Base-by-base conservation (phyloP, 2,329 filamentous ascomycete genomes). In the Falciphora oryzae region DNA sequence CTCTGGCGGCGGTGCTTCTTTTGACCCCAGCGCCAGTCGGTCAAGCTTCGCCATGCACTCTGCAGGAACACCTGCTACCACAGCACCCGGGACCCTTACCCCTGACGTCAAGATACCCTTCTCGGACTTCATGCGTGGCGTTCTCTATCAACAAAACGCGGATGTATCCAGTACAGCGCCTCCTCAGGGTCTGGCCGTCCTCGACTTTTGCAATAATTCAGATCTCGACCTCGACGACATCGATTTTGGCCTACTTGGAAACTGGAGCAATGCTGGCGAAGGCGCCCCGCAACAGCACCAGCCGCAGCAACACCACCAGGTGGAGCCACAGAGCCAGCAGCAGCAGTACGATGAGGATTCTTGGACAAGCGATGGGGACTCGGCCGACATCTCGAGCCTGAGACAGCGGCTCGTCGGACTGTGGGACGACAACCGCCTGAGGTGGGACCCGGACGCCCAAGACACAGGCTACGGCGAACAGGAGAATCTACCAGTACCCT, bases 191-290 rank as follows among this genome's bases (percentile, higher is more conserved):
- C 73, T 80, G 18, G 76, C 75, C 25, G 76, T 83, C 4, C 71
- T 84, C 10, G 78, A 84, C 67, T 83, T 83, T 67, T 83, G 80
- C 66, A 77, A 81, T 63, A 77, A 84, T 65, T 74, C 73, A 11
- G 81, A 78, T 65, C 72, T 84, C 35, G 81, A 84, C 60, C 74
- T 85, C 28, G 83, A 79, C 14, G 82, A 84, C 22, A 73, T 81
- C 35, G 82, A 85, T 68, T 84, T 83, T 70, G 79, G 79, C 0
- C 72, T 84, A 6, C 69, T 85, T 18, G 79, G 83, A 65, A 73
- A 80, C 65, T 83, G 81, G 78, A 82, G 79, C 14, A 79, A 80
- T 35, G 73, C 75, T 14, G 65, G 74, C 18, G 25, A 62, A 13
- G 14, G 11, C n/a, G n/a, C 38, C 44, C 31, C 27, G 4, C 61